Percentiles rank a stretch among this genome's conserved stretches.
Evolutionary conservation across 2,329 filamentous ascomycete species (phyloP).

Genomic region (Hawksworthiomyces lignivorus): DNA sequence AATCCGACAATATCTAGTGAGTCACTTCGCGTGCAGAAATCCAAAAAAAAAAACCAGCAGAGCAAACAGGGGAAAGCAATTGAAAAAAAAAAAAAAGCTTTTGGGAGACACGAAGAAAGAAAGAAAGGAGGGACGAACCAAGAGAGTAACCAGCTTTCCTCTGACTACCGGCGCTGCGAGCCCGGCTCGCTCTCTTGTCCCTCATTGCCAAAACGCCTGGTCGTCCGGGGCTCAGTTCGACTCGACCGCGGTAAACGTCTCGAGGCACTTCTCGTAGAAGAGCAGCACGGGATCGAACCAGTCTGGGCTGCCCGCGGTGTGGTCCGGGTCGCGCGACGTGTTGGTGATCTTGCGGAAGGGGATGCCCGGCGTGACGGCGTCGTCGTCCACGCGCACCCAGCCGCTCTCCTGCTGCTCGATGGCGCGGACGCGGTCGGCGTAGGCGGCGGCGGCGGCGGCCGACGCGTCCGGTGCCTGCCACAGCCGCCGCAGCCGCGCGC

Average conservation of each 20-base stretch:
- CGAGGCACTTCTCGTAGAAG: slow-evolving; percentile 15
- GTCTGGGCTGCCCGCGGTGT: background rate
- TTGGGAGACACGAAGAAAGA: no score
- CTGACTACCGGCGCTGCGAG: no score
- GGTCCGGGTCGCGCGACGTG: slow-evolving; percentile 3
- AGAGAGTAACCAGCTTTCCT: no score
- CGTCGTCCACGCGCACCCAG: slow-evolving; percentile 10
- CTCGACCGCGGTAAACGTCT: slow-evolving; percentile 7
- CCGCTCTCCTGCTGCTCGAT: background rate
- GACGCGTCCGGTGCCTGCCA: no score
- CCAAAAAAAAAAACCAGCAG: no score
- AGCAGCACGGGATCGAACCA: slow-evolving; percentile 12
- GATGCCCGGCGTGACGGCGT: background rate
- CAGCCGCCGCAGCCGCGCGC: no score
- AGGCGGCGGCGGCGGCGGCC: no score
- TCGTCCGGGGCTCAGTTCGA: background rate
- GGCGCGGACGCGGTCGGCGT: background rate
- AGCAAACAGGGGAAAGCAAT: no score
- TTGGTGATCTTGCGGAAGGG: slow-evolving; percentile 9
- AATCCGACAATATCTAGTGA: no score
- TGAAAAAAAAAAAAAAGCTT: no score
- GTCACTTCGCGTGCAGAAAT: no score
- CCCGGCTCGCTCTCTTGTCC: background rate
- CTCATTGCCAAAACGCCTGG: slow-evolving; percentile 2
- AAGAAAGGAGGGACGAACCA: no score